Conservation (phyloP, 768 basidiomycete species). For the Agaricus blazei region DNA sequence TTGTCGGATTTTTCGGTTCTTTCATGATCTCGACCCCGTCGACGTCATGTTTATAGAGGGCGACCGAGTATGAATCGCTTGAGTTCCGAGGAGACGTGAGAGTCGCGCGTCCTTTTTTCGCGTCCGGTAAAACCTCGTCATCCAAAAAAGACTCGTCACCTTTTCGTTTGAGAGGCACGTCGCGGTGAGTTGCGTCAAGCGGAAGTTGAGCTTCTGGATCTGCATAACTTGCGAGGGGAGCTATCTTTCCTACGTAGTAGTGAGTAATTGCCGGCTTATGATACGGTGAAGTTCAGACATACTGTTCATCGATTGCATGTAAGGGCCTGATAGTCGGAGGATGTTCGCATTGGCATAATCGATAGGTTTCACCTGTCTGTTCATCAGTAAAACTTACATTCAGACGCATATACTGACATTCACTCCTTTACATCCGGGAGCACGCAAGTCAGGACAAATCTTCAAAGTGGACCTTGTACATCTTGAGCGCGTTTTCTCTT, state of each 20-base stretch:
- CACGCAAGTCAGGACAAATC: slow-evolving; percentile 9
- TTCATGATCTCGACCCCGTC: background rate
- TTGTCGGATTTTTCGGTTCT: background rate
- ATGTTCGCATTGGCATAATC: background rate
- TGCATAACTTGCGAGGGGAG: background rate
- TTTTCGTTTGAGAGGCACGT: background rate
- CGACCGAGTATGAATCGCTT: background rate
- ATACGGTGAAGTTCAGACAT: background rate
- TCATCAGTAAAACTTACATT: background rate
- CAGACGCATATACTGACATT: background rate
- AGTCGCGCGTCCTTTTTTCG: background rate
- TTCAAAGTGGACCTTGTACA: slow-evolving; percentile 32
- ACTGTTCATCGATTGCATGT: background rate
- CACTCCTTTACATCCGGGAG: background rate
- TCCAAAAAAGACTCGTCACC: background rate
- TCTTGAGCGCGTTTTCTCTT: background rate
- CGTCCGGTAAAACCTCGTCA: background rate
- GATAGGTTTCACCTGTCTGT: background rate
- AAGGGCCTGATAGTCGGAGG: background rate
- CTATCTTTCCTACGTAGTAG: too few species aligned
- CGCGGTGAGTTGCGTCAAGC: background rate
- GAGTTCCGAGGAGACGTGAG: background rate
- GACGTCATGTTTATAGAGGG: background rate
- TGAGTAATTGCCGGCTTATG: background rate
- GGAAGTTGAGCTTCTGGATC: background rate